Conservation (phyloP, 1,284 basidiomycete species). For the Trametes polyzona region DNA sequence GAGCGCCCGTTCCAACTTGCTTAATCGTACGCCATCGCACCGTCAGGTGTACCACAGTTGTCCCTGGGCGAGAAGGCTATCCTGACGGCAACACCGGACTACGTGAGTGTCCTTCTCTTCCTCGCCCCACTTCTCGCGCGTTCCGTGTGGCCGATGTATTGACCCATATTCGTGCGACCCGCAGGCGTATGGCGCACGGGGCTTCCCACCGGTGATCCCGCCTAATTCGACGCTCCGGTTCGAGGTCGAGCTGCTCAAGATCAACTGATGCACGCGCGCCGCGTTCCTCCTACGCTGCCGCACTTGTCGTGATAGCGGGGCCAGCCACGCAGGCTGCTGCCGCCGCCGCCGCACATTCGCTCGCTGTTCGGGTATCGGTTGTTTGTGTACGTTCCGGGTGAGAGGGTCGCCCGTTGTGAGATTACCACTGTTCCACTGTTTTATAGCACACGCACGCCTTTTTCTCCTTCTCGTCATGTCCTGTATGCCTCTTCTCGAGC, state of each 20-base stretch:
- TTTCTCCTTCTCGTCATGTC: slow-evolving; percentile 8
- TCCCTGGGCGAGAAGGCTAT: slow-evolving; percentile 80
- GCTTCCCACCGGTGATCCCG: slow-evolving; percentile 85
- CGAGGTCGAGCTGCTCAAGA: slow-evolving; percentile 80
- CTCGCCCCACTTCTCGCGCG: background rate
- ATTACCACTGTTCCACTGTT: slow-evolving; percentile 32
- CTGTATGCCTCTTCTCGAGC: slow-evolving; percentile 6
- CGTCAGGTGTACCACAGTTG: slow-evolving; percentile 71
- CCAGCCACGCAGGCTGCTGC: background rate
- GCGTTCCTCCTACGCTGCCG: background rate
- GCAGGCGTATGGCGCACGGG: slow-evolving; percentile 71
- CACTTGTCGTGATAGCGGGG: no score
- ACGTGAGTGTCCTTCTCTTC: slow-evolving; percentile 48
- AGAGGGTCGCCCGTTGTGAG: slow-evolving; percentile 26
- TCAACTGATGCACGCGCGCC: slow-evolving; percentile 48
- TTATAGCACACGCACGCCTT: slow-evolving; percentile 27
- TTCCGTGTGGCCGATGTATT: slow-evolving; percentile 7
- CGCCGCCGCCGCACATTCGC: slow-evolving; percentile 1
- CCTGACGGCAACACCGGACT: slow-evolving; percentile 70
- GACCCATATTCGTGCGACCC: background rate
- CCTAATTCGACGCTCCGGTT: slow-evolving; percentile 77
- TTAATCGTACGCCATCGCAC: slow-evolving; percentile 23
- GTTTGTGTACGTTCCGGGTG: slow-evolving; percentile 23
- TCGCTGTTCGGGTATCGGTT: slow-evolving; percentile 15
- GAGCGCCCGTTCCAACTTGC: background rate